Base-by-base conservation (phyloP, 2,329 filamentous ascomycete species). In the Aspergillus sp. region DNA sequence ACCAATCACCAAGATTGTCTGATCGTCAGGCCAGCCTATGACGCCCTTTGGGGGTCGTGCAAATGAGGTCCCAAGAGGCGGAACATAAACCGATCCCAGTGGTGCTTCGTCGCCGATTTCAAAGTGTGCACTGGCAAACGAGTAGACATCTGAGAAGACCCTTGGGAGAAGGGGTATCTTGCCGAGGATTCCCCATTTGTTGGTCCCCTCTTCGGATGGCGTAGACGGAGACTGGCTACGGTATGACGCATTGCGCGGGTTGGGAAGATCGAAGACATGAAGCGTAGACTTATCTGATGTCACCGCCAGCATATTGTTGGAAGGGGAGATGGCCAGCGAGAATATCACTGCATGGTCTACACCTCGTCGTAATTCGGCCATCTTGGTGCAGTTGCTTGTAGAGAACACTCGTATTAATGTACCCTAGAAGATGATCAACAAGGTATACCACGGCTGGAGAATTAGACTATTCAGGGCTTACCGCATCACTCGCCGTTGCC, bases 281-380 rank as follows among this genome's bases (percentile, higher is more conserved):
- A 98, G 75, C 0, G 90, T 98, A 4, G 88, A 90, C 69, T 97
- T 98, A 73, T 98, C 93, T 1, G 90, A 96, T 1, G 91, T 97
- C 51, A 89, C 91, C 28, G 93, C 93, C 7, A 97, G 77, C 61
- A 89, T 78, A 39, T 77, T 80, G 44, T 85, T 86, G 1, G 83
- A 83, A 0, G 90, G 90, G 19, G 87, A 94, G 65, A 98, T 93
- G 7, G 85, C 84, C 7, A 98, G 75, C 2, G 87, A 91, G 69
- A 87, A 95, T 55, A 97, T 86, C 45, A 82, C 82, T 10, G 93
- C 90, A 33, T 82, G 85, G 60, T 98, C 93, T 42, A 94, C 84
- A 38, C 93, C 93, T 32, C 93, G 82, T 39, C 93, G 83, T 42
- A 96, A 77, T 68, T 98, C 93, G 35, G 81, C 84, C 35, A 96